A percentile compares a stretch with the other conserved stretches of the same genome.
Conservation (phyloP, 495 filamentous ascomycete species). For the Lasiosphaeris hirsuta region DNA sequence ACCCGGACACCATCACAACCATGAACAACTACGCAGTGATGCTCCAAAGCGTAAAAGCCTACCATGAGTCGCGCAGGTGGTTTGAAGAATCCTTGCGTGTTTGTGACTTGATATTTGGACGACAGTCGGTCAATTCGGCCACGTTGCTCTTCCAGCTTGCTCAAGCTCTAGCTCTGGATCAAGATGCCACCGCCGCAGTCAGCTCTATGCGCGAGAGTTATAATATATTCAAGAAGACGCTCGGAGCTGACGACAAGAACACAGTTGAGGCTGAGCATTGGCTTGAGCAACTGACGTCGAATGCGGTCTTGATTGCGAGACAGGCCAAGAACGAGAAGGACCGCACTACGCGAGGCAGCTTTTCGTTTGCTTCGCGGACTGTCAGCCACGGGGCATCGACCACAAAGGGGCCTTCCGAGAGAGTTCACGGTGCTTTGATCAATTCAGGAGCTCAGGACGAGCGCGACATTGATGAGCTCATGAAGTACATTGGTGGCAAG, state of each 20-base stretch:
- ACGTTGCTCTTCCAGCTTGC: constrained; percentile 96
- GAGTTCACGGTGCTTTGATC: background rate
- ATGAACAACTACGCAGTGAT: constrained; percentile 99
- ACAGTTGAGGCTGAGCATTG: constrained; percentile 92
- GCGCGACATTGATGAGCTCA: constrained; percentile 13
- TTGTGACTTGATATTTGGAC: constrained; percentile 83
- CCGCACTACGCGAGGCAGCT: constrained; percentile 56
- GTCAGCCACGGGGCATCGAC: constrained; percentile 34
- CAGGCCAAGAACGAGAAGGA: constrained; percentile 75
- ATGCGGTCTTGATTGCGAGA: constrained; percentile 88
- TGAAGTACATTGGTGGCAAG: constrained; percentile 12
- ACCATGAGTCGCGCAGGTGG: constrained; percentile 89
- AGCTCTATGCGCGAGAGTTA: constrained; percentile 90
- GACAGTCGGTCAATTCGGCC: constrained; percentile 85
- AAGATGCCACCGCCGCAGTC: constrained; percentile 86
- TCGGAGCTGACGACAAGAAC: constrained; percentile 87
- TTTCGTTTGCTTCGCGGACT: constrained; percentile 48
- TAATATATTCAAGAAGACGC: constrained; percentile 83
- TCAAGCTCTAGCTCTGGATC: constrained; percentile 88
- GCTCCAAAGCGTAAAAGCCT: constrained; percentile 90
- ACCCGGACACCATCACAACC: constrained; percentile 97
- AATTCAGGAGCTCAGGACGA: background rate
- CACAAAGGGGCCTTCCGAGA: background rate
- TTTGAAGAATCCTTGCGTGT: constrained; percentile 88
- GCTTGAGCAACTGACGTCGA: constrained; percentile 94